Evolutionary conservation across 306 rosid species (phyloP).

Genomic region (Nissolia schottii): DNA sequence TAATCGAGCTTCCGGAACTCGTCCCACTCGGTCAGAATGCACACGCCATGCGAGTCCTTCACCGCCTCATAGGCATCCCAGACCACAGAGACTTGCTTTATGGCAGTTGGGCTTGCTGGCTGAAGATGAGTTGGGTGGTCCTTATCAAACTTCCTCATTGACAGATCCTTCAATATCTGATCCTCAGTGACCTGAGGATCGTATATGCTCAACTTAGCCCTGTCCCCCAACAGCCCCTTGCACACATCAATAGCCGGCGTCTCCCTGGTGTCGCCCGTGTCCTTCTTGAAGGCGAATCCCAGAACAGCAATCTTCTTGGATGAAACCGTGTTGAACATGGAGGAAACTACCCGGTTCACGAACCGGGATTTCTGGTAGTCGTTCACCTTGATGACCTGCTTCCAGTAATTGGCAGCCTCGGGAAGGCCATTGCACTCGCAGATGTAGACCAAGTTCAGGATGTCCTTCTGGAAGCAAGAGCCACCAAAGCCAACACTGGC

Average conservation of each 20-base stretch:
- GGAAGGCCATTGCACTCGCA: conserved; percentile 89
- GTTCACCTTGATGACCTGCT: conserved; percentile 73
- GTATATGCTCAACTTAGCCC: conserved; percentile 59
- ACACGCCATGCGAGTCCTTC: conserved; percentile 64
- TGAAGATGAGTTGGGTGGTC: conserved; percentile 84
- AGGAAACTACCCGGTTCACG: conserved; percentile 69
- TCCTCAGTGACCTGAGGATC: conserved; percentile 77
- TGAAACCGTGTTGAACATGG: conserved; percentile 80
- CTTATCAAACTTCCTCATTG: conserved; percentile 76
- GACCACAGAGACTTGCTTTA: conserved; percentile 55
- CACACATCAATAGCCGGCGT: conserved; percentile 87
- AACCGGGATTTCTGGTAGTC: conserved; percentile 79
- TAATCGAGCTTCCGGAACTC: conserved; percentile 65
- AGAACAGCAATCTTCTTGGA: conserved; percentile 69
- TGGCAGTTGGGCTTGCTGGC: conserved; percentile 54
- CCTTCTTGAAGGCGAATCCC: conserved; percentile 87
- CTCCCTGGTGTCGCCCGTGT: conserved; percentile 82
- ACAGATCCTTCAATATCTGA: conserved; percentile 64
- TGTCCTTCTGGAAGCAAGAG: conserved; percentile 91
- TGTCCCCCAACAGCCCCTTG: conserved; percentile 71
- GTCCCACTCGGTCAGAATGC: conserved; percentile 82
- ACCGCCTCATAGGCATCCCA: conserved; percentile 74
- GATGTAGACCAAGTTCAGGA: conserved; percentile 75
- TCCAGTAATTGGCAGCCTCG: conserved; percentile 88
- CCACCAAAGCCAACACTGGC: conserved; percentile 93